Percentiles rank a stretch among this genome's conserved stretches.
Evolutionary conservation across 2,329 filamentous ascomycete species (phyloP).

Genomic region (Stachybotrys chlorohalonatus): DNA sequence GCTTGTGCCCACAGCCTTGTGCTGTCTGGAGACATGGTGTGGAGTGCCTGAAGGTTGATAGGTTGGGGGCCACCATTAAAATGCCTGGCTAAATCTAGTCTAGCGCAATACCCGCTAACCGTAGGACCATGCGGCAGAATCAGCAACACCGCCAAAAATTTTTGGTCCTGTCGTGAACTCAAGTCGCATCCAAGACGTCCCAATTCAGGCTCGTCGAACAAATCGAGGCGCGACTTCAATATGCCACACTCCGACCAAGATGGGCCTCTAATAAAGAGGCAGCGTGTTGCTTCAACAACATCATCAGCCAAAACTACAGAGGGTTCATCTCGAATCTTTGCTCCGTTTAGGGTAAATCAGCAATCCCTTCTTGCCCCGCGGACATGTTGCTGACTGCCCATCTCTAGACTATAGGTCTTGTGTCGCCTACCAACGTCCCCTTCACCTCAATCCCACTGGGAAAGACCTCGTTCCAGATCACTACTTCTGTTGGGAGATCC

Average conservation of each 20-base stretch:
- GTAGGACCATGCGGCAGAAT: slow-evolving; percentile 1
- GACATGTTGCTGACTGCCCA: background rate
- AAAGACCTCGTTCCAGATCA: slow-evolving; percentile 94
- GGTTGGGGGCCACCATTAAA: too few species aligned
- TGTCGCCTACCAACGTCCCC: slow-evolving; percentile 82
- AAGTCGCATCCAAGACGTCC: background rate
- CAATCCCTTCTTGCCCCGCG: background rate
- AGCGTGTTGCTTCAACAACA: slow-evolving; percentile 44
- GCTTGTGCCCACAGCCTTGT: too few species aligned
- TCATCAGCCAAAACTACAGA: slow-evolving; percentile 28
- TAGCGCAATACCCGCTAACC: background rate
- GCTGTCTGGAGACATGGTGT: too few species aligned
- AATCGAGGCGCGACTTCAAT: slow-evolving; percentile 10
- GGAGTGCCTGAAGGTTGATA: background rate
- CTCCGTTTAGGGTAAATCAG: slow-evolving; percentile 69
- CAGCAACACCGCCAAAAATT: slow-evolving; percentile 2
- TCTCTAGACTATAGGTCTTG: slow-evolving; percentile 75
- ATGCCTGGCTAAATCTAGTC: background rate
- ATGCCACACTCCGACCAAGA: slow-evolving; percentile 53
- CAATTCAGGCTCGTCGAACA: background rate
- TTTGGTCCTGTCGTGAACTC: background rate
- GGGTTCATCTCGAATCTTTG: slow-evolving; percentile 72
- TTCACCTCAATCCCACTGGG: slow-evolving; percentile 85
- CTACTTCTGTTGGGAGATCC: slow-evolving; percentile 81
- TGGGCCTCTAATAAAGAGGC: slow-evolving; percentile 64